Evolutionary conservation across 1,139 yeast genomes (phyloP).

Genomic region (Candida sp.): DNA sequence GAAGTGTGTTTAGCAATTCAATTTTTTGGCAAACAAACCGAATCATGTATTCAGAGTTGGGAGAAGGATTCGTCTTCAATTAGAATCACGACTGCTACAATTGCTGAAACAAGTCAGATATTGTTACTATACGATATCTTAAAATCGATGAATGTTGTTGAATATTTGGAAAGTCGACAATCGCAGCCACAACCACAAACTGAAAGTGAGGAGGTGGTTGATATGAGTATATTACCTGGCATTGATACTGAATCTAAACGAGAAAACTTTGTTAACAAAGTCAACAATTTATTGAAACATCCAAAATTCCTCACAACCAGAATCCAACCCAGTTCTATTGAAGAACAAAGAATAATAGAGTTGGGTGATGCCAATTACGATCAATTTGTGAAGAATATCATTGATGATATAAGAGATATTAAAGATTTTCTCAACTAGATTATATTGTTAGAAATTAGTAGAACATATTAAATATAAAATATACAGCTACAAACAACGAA

Average conservation of each 20-base stretch:
- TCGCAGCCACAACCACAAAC: conserved; percentile 6
- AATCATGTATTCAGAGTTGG: conserved; percentile 68
- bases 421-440: conserved; percentile 37
- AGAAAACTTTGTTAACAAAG: conserved; percentile 52
- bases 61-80: conserved; percentile 51
- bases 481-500: no score
- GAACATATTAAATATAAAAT: no score
- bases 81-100: conserved; percentile 58
- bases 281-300: conserved; percentile 75
- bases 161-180: conserved; percentile 23
- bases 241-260: conserved; percentile 57
- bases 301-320: conserved; percentile 79
- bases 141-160: conserved; percentile 43
- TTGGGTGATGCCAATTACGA: conserved; percentile 37
- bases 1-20: conserved; percentile 65
- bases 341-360: conserved; percentile 56
- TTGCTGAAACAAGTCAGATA: conserved; percentile 81
- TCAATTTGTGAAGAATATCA: conserved; percentile 45
- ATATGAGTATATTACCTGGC: conserved; percentile 51
- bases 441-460: neutral
- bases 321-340: conserved; percentile 58
- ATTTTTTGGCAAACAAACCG: conserved; percentile 65
- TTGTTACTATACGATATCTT: conserved; percentile 62
- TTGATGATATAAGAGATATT: conserved; percentile 54
- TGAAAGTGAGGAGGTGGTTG: conserved; percentile 12